Base-by-base conservation (phyloP, 2,329 filamentous ascomycete genomes). In the Nemania sp. region DNA sequence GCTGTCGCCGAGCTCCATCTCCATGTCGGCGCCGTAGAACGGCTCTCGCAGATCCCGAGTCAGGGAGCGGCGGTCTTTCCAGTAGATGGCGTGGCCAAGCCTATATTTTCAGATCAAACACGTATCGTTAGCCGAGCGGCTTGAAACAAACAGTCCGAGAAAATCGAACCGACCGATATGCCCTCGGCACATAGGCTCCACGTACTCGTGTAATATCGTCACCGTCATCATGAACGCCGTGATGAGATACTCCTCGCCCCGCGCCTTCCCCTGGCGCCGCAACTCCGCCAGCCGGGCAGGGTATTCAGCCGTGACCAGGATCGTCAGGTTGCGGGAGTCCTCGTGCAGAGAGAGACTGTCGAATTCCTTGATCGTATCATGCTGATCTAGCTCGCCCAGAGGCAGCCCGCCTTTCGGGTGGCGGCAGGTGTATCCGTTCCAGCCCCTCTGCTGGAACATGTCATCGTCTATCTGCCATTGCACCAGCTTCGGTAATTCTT, bases 1-100 rank as follows among this genome's bases (percentile, higher is more conserved):
- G 63, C 71, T 75, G 52, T 75, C 71, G 21, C 74, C 73, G 7
- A 75, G 68, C 53, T 75, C 74, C 72, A 75, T 76, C 54, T 75
- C 72, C 7, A 75, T 64, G 43, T 75, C 74, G 2, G 63, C 69
- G 7, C 73, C 74, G 56, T 75, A 76, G 63, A 70, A 76, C 1
- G 74, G 74, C 62, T 75, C 74, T 1, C 66, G 66, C 42, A 73
- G 52, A 20, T 65, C 62, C 25, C 57, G 57, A 15, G 68, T 70
- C 4, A 72, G 62, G 6, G 71, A 67, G 2, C 71, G 69, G 10
- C 66, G 63, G 47, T 74, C 69, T 51, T 67, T 68, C 74, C 74
- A 75, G 67, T 75, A 74, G 17, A 72, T 57, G 6, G 65, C 73
- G 49, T 75, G 73, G 1, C 70, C 73, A 18, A 75, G 63, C 56